Evolutionary conservation across 345 rosid genomes (phyloP), one percentile per base, ranked within the genome.

Genomic region (Nephelium lappaceum): DNA sequence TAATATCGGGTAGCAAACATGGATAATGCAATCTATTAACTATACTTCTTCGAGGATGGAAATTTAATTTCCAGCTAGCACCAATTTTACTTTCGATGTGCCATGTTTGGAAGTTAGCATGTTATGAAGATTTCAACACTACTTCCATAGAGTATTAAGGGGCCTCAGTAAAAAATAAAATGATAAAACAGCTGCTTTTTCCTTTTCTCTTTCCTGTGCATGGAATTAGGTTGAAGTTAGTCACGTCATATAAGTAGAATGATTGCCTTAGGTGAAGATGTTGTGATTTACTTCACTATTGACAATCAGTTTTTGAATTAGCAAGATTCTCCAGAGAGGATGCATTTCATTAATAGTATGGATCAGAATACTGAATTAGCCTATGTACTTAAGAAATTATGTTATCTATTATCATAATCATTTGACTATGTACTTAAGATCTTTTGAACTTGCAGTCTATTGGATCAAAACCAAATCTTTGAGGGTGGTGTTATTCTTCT

Each of bases 401-500:
- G 1, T 66, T 31, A 36, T 36, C 24, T 38, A 36, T 6, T 31
- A 31, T 10, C n/a, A 65, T 39, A 15, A 66, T 62, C 1, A 7
- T 23, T 73, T 5, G 51, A 60, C 62, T 24, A 21, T 41, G 24
- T 41, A 19, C 66, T 57, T 53, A 53, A 53, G 58, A 16, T 53
- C 6, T 53, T 53, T 53, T 53, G 58, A 66, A 66, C 45, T 36
- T 36, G 19, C 43, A 5, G n/a, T n/a, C 58, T 8, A 7, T 25
- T 45, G 45, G 51, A 21, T 61, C 57, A 73, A 39, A 23, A 2
- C 45, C 6, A 60, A 60, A 31, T 72, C 27, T 55, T 55, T 55
- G 2, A 72, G 65, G 38, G n/a, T 57, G 31, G 49, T 68, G 42
- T 71, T 72, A 19, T 55, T 72, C 66, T 31, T 55, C 19, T 72